Evolutionary conservation across 2,329 filamentous ascomycete genomes (phyloP).

Genomic region (Scytalidium sp.): DNA sequence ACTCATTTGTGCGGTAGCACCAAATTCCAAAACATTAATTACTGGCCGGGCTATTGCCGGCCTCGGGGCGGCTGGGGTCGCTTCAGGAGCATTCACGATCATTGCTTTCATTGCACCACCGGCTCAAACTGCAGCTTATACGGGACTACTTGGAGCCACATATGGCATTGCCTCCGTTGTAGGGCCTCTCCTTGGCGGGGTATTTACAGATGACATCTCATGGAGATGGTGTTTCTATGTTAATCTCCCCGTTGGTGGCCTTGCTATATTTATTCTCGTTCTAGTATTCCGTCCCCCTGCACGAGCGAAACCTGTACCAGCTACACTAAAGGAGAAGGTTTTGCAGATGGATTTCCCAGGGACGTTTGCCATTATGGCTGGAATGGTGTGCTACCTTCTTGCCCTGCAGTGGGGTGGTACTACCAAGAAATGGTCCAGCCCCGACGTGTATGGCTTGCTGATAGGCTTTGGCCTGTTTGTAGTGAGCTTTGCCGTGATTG

Average conservation of each 20-base stretch:
- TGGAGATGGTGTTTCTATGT: conserved; percentile 30
- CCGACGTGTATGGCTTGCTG: conserved; percentile 39
- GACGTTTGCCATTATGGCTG: conserved; percentile 40
- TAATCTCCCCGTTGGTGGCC: conserved; percentile 39
- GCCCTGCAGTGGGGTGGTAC: conserved; percentile 47
- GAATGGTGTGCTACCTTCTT: conserved; percentile 40
- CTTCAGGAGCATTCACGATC: conserved; percentile 38
- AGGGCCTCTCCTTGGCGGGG: conserved; percentile 27
- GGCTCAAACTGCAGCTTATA: conserved; percentile 29
- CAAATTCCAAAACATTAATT: conserved; percentile 21
- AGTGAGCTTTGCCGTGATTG: conserved; percentile 31
- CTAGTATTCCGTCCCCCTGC: conserved; percentile 42
- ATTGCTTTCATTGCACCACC: conserved; percentile 30
- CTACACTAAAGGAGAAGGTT: conserved; percentile 40
- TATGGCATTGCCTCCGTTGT: conserved; percentile 13
- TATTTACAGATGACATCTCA: conserved; percentile 27
- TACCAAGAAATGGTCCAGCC: conserved; percentile 39
- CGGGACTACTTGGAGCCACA: conserved; percentile 24
- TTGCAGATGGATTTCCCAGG: conserved; percentile 47
- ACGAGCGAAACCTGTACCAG: conserved; percentile 34
- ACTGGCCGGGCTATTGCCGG: conserved; percentile 25
- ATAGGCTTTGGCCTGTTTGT: conserved; percentile 33
- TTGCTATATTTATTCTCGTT: conserved; percentile 35
- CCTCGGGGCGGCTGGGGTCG: conserved; percentile 15
- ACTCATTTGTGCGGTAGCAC: conserved; percentile 22